Base-by-base conservation (phyloP, 208 protist genomes). In the Porcisia deanei region DNA sequence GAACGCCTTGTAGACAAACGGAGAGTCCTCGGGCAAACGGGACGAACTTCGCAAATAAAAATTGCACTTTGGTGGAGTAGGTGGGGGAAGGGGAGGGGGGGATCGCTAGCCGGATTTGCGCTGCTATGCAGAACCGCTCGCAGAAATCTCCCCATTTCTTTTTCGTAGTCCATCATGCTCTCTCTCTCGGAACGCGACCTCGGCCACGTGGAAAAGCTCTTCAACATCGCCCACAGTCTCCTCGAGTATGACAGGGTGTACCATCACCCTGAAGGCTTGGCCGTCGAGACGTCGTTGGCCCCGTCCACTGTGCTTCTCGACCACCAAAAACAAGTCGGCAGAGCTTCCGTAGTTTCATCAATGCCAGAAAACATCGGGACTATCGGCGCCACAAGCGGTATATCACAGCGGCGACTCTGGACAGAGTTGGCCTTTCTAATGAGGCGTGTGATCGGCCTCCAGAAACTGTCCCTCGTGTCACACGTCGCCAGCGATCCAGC, bases 141-240 rank as follows among this genome's bases (percentile, higher is more conserved):
- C 30, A 30, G 30, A 30, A 30, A 30, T 30, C 30, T 30, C 30
- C 30, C 30, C 30, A 30, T 30, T 30, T 47, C 25, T 52, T 14
- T 8, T 49, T 67, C 25, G 63, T 18, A 52, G 63, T 9, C 25
- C 7, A 52, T 16, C 18, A 94, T 92, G 88, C 84, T 75, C 39
- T 69, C 80, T 0, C 57, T 90, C n/a, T 85, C 85, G 5, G 88
- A 92, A 52, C 80, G 81, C 14, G 91, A 95, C 71, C 66, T 93
- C 54, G 84, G 77, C 22, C 79, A 80, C 57, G 86, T 91, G 34
- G 86, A 91, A 79, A 93, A 92, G 77, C 81, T 94, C 30, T 88
- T 89, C 69, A 89, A 88, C 34, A 77, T 84, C 37, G 83, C 84
- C 39, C 80, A 79, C 53, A 81, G 77, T 16, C 81, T 88, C 3